phyloP scores from a whole-genome alignment of 768 basidiomycete genomes.

The Ramaria rubella region DNA sequence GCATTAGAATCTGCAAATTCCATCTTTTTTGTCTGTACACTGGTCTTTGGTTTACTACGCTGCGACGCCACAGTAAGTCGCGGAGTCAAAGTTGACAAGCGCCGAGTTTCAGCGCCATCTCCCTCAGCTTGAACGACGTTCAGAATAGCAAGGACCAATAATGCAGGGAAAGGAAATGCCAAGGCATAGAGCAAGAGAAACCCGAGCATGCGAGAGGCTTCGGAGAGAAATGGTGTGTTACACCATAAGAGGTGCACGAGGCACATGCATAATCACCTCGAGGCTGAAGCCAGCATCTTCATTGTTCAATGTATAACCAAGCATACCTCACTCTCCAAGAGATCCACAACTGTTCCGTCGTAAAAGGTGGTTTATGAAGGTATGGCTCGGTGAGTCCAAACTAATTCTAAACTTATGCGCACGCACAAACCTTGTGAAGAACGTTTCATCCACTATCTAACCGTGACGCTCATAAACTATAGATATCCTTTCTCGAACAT shows the following conservation, averaged over 20 bases:
- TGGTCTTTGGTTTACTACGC: neutral
- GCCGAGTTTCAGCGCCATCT: neutral
- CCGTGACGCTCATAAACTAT: conserved; percentile 10
- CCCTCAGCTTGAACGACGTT: neutral
- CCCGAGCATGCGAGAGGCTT: neutral
- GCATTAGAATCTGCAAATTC: conserved; percentile 5
- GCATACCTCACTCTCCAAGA: too few relatives aligned
- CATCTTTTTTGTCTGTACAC: conserved; percentile 1
- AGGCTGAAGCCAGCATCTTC: too few relatives aligned
- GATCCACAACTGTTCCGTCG: too few relatives aligned
- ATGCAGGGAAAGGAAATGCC: conserved; percentile 1
- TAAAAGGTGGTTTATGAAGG: too few relatives aligned
- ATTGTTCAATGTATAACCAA: too few relatives aligned
- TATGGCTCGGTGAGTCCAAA: too few relatives aligned
- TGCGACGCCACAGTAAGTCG: neutral
- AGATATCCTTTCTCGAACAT: conserved; percentile 50
- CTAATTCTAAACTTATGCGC: too few relatives aligned
- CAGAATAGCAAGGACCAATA: neutral
- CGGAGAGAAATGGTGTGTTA: too few relatives aligned
- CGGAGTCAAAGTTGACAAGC: neutral
- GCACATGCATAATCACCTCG: too few relatives aligned
- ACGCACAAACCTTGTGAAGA: too few relatives aligned
- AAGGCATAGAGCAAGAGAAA: neutral
- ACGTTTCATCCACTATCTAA: too few relatives aligned
- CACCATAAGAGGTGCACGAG: too few relatives aligned